These are phyloP conservation scores for Euphrasia confusa DNA, from an alignment of 257 asterid species.

Conservation along the genomic window DNA sequence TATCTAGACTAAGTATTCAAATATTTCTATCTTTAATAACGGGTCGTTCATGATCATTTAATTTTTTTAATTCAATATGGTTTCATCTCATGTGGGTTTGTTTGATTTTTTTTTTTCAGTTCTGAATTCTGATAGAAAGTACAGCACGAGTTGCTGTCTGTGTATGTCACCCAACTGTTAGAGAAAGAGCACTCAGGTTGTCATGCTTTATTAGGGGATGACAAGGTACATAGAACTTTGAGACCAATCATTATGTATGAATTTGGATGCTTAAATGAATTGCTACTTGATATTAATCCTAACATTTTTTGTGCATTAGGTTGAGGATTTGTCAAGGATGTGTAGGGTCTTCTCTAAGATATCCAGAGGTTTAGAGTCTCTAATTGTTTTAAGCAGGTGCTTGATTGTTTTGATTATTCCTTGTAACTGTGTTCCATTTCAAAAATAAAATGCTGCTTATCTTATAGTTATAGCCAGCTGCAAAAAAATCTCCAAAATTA, in stretches of 20 bases:
- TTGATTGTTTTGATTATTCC: no score
- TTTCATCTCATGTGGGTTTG: neutral
- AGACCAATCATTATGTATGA: constrained; percentile 13
- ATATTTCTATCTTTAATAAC: no score
- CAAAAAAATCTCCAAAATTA: constrained; percentile 1
- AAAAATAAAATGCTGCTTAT: no score
- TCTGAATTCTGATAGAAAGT: constrained; percentile 46
- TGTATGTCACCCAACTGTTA: constrained; percentile 84
- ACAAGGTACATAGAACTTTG: constrained; percentile 53
- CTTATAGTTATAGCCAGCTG: constrained; percentile 9
- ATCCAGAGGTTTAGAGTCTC: constrained; percentile 83
- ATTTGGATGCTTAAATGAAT: constrained; percentile 14
- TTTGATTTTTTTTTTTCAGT: neutral
- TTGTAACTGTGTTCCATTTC: no score
- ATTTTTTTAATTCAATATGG: no score
- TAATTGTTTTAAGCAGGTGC: no score
- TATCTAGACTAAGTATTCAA: no score
- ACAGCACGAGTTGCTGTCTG: constrained; percentile 84
- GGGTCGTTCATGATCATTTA: no score
- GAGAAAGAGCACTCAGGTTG: constrained; percentile 99
- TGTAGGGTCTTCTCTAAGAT: constrained; percentile 89
- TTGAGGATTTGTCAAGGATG: constrained; percentile 94
- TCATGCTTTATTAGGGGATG: constrained; percentile 88
- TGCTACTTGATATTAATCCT: constrained; percentile 18
- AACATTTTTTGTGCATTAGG: constrained; percentile 37